Evolutionary conservation across 345 rosid genomes (phyloP), one percentile per base, ranked within the genome.

Genomic region (Eucalyptus curtisii): DNA sequence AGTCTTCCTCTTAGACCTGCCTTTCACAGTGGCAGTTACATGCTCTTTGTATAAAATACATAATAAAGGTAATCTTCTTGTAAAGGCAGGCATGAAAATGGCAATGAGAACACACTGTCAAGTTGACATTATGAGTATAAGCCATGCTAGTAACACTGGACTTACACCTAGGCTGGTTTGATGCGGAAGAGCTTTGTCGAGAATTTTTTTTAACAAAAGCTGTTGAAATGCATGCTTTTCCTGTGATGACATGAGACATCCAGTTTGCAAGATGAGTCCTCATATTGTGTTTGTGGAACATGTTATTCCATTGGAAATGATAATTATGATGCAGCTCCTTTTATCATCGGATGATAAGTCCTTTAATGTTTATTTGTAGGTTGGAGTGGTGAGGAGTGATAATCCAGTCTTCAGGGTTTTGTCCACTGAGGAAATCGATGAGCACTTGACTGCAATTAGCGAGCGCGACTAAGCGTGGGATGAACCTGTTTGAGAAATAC

Each of bases 321-420:
- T 15, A 37, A 10, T 22, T 71, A 5, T 76, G 42, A 76, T 76
- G 27, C 42, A 76, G 14, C 45, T 76, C 82, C 82, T 37, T 37
- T 40, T 76, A 19, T 10, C 5, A 37, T 37, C 5, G 30, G 89
- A 49, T 27, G 76, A 37, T 25, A 86, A 79, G 27, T 47, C 68
- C 6, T 47, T 47, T 10, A 31, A 49, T 88, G 37, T 7, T 37
- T 33, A 4, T 85, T 40, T 81, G 49, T 88, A 94, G 96, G 96
- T 95, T 40, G 96, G 96, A 85, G 96, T 95, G 61, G 96, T 95
- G 87, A 91, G 95, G 88, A 89, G 90, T n/a, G 95, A 92, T 57
- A 88, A 92, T 89, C 92, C 90, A 10, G 89, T 88, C 84, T 95
- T 95, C 90, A 90, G 90, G 82, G 95, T 90, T 52, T 50, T 95